Evolutionary conservation across 441 rosid species (phyloP), one percentile per base, ranked within the genome.

Genomic region (Arabidopsis lyrata): DNA sequence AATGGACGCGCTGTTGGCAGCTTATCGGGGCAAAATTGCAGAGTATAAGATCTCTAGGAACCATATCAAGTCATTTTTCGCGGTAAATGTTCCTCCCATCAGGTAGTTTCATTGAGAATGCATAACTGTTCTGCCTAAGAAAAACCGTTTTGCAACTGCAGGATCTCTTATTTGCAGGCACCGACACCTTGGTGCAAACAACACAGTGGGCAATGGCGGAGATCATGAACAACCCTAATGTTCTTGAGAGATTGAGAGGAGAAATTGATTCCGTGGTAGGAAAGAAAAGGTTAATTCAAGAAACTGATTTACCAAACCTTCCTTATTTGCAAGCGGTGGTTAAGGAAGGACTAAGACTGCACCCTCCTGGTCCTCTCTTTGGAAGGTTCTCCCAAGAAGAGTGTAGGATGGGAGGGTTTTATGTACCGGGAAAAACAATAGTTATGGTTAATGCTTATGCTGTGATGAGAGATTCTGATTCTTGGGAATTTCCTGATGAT

Each of bases 401-500:
- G 10, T 77, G 76, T 42, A 58, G 41, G 48, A 60, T 84, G 6
- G 54, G 18, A 38, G 81, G 77, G 2, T 82, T 47, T 45, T 77
- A 74, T 15, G 45, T 79, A 42, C 74, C 81, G 0, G 60, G 56
- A 55, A 73, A 66, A 1, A 69, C 76, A 18, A 10, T 35, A 13
- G 22, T 75, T 13, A 13, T 63, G 0, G 52, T 81, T 5, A 79
- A 78, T 45, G 41, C 47, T 6, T 82, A 68, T 63, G 76, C 81
- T 20, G 71, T 80, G 38, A 79, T 79, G 81, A 79, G 82, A 41
- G 88, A 85, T 56, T 77, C 81, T 2, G n/a, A 45, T 0, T 1
- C 4, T 6, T 77, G 83, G 88, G 76, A 74, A 1, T 12, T 3
- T 81, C 83, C 73, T 31, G n/a, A 20, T 5, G 56, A 56, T 20